These are phyloP conservation scores for Monsonia emarginata DNA, from an alignment of 441 rosid species.

Conservation along the genomic window DNA sequence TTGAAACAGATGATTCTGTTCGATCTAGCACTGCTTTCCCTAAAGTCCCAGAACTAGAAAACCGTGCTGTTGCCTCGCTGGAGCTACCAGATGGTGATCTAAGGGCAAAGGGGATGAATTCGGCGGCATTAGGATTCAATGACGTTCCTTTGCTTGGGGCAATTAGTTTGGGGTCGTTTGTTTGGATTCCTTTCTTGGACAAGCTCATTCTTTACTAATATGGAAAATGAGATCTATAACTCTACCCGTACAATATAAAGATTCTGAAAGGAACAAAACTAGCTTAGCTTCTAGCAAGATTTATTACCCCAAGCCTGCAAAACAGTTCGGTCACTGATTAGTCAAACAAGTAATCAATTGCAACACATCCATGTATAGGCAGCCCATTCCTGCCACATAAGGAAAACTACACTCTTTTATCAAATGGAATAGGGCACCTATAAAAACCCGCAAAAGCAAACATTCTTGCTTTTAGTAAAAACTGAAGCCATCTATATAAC, in stretches of 20 bases:
- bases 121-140: constrained; percentile 92
- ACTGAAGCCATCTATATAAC: no score
- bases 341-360: constrained; percentile 20
- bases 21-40: constrained; percentile 65
- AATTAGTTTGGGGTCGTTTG: constrained; percentile 45
- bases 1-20: constrained; percentile 60
- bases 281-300: constrained; percentile 13
- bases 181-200: constrained; percentile 57
- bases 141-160: constrained; percentile 44
- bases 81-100: constrained; percentile 56
- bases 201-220: constrained; percentile 62
- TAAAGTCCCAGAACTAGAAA: constrained; percentile 38
- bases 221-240: constrained; percentile 7
- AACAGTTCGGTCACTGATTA: constrained; percentile 16
- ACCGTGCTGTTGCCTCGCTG: constrained; percentile 35
- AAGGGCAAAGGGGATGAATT: constrained; percentile 71
- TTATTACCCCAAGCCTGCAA: constrained; percentile 67
- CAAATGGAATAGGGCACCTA: no score
- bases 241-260: constrained; percentile 21
- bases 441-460: no score
- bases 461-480: no score
- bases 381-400: constrained; percentile 5
- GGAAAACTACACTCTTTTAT: no score
- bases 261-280: constrained; percentile 1
- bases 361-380: constrained; percentile 10